Conservation (phyloP, 73 alveolate species). For the Paramecium sonneborni region DNA sequence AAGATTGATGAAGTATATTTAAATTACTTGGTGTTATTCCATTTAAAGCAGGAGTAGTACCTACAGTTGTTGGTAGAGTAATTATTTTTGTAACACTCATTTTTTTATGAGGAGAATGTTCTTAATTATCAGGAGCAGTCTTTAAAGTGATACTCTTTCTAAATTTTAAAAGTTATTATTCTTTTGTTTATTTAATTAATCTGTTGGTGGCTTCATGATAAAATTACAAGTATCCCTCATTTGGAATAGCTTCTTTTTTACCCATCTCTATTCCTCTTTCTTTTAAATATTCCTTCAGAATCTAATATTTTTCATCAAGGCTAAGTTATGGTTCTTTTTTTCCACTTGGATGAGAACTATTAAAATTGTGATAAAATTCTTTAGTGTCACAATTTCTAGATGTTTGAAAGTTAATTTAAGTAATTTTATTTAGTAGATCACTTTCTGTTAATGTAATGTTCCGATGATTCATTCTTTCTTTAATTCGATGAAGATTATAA, state of each 20-base stretch:
- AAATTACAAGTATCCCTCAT: background rate
- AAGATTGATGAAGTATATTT: background rate
- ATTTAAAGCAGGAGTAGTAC: background rate
- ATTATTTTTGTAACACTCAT: background rate
- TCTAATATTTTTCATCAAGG: background rate
- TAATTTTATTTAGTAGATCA: background rate
- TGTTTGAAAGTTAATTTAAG: background rate
- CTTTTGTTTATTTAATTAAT: constrained; percentile 13
- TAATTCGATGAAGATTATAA: constrained; percentile 1
- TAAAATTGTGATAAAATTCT: background rate
- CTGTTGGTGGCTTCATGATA: background rate
- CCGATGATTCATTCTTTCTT: background rate
- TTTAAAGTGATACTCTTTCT: background rate
- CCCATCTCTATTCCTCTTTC: constrained; percentile 4
- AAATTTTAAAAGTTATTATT: background rate
- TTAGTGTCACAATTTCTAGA: background rate
- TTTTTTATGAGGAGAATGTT: background rate
- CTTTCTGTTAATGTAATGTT: constrained; percentile 1
- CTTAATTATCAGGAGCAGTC: background rate
- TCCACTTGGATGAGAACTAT: background rate
- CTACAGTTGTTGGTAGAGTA: background rate
- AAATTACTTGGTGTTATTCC: background rate
- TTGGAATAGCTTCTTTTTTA: background rate
- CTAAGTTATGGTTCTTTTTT: background rate
- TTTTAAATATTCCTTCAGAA: background rate